Evolutionary conservation across 1,139 yeast genomes (phyloP).

Genomic region (Arxiozyma telluris): DNA sequence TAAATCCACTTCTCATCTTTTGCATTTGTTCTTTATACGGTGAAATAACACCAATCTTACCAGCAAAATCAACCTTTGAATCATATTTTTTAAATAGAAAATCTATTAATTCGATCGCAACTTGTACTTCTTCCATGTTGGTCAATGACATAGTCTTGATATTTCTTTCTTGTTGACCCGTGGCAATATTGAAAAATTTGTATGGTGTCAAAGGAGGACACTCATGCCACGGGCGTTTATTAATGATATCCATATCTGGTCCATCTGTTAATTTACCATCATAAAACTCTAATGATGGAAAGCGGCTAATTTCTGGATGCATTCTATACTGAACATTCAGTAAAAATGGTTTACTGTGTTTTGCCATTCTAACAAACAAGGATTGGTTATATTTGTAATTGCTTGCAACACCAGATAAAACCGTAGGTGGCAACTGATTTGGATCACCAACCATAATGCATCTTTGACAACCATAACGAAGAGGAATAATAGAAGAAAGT

Average conservation of each 20-base stretch:
- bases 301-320: constrained; percentile 85
- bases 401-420: constrained; percentile 84
- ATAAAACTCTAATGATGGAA: constrained; percentile 83
- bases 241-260: constrained; percentile 49
- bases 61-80: constrained; percentile 44
- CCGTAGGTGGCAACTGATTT: constrained; percentile 96
- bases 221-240: constrained; percentile 70
- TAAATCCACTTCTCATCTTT: constrained; percentile 49
- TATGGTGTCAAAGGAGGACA: constrained; percentile 56
- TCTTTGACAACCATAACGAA: constrained; percentile 81
- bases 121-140: constrained; percentile 60
- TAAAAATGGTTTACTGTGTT: constrained; percentile 51
- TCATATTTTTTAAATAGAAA: constrained; percentile 45
- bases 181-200: constrained; percentile 62
- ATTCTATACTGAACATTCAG: constrained; percentile 95
- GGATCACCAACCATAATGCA: constrained; percentile 99
- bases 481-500: constrained; percentile 81
- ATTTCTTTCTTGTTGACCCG: constrained; percentile 58
- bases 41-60: constrained; percentile 81
- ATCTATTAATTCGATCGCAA: constrained; percentile 63
- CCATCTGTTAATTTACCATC: constrained; percentile 68
- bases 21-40: constrained; percentile 87
- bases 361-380: constrained; percentile 88
- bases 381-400: constrained; percentile 78
- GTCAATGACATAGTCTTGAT: constrained; percentile 57